Evolutionary conservation across 2,329 filamentous ascomycete species (phyloP), one percentile per base, ranked within the genome.

Genomic region (Diaporthe australafricana): DNA sequence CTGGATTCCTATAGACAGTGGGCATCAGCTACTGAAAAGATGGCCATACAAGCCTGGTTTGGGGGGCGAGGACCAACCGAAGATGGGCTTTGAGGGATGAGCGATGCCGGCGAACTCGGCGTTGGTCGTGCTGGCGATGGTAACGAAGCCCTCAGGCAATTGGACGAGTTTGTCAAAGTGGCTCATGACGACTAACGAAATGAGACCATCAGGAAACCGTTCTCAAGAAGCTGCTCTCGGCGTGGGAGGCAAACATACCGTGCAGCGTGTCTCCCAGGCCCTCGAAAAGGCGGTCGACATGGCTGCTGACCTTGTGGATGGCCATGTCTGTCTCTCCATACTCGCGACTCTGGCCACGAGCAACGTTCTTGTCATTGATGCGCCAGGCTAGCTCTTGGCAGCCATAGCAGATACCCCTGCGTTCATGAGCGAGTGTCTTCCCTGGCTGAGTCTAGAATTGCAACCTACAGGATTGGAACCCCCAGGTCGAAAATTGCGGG

Each of bases 101-200:
- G 92, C 93, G 77, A 95, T 97, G 71, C 90, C 94, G 14, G 95
- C 95, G 76, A 89, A 97, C 22, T 91, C 89, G 0, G 93, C 90
- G 83, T 96, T 97, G 65, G 85, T 79, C 1, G 94, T 95, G 7
- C 87, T 91, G 66, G 93, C 94, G 77, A 98, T 90, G 16, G 87
- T 90, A 71, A 88, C 83, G 80, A 97, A 98, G 52, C 87, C 89
- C 45, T 91, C 84, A 8, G 95, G 95, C 45, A 98, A 85, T 67
- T 87, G 84, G 45, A 87, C 87, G 11, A 98, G 88, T 86, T 97
- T 97, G 83, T 98, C 95, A 72, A 91, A 92, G 81, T 98, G 96
- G 76, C 90, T 93, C 95, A 98, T 98, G 42, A 48, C 48, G 42
- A 63, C 60, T 63, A 5, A 9, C 32, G 32, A 35, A 9, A 35